phyloP scores from a whole-genome alignment of 164 flowering plant genomes.

The grape (Vitis vinifera) region ASM3070453v1 NC_081812.1:19779001-19779500 shows the following conservation, averaged over 20 bases:
- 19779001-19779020: too few relatives aligned
- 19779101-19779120: neutral
- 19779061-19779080: constrained; percentile 23
- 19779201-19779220: constrained; percentile 1
- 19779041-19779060: constrained; percentile 13
- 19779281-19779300: constrained; percentile 20
- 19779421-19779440: neutral
- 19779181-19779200: constrained; percentile 16
- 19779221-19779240: constrained; percentile 8
- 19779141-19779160: neutral
- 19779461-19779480: constrained; percentile 4
- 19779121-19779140: neutral
- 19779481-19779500: neutral
- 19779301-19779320: neutral
- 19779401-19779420: neutral
- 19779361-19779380: constrained; percentile 13
- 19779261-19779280: constrained; percentile 1
- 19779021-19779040: constrained; percentile 17
- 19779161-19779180: constrained; percentile 1
- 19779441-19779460: constrained; percentile 11
- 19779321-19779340: constrained; percentile 2
- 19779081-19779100: neutral
- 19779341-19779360: constrained; percentile 13
- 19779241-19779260: neutral
- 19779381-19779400: neutral